Conservation (phyloP, 768 basidiomycete species). For the Rhizopogon rudus region DNA sequence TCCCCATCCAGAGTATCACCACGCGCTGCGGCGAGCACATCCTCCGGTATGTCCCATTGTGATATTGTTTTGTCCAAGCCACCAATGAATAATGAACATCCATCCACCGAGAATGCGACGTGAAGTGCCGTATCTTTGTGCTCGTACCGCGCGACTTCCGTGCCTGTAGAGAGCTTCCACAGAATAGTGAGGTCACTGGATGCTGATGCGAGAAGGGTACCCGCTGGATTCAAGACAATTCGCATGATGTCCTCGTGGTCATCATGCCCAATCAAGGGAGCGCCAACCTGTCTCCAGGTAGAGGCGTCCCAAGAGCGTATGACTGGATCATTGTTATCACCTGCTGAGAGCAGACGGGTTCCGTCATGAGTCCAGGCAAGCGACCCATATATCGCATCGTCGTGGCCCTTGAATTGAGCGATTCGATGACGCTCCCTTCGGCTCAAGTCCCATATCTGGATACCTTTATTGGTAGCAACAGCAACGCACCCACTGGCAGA, state of each 20-base stretch:
- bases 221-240: conserved; percentile 21
- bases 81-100: neutral
- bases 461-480: neutral
- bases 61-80: neutral
- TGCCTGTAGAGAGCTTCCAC: conserved; percentile 18
- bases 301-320: neutral
- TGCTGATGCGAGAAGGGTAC: conserved; percentile 22
- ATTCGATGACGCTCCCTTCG: neutral
- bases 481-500: neutral
- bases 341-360: neutral
- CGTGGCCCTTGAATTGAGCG: neutral
- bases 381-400: neutral
- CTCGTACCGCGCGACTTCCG: conserved; percentile 14
- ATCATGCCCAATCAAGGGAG: neutral
- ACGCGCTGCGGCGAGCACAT: neutral
- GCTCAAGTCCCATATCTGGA: neutral
- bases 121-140: neutral
- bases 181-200: conserved; percentile 24
- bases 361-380: neutral
- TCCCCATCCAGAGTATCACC: neutral
- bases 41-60: neutral
- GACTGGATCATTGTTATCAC: neutral
- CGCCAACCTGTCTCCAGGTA: neutral
- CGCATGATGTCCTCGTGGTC: conserved; percentile 8
- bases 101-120: neutral